These are phyloP conservation scores for Asterophora lycoperdoides DNA, from an alignment of 768 basidiomycete genomes.

Conservation along the genomic window DNA sequence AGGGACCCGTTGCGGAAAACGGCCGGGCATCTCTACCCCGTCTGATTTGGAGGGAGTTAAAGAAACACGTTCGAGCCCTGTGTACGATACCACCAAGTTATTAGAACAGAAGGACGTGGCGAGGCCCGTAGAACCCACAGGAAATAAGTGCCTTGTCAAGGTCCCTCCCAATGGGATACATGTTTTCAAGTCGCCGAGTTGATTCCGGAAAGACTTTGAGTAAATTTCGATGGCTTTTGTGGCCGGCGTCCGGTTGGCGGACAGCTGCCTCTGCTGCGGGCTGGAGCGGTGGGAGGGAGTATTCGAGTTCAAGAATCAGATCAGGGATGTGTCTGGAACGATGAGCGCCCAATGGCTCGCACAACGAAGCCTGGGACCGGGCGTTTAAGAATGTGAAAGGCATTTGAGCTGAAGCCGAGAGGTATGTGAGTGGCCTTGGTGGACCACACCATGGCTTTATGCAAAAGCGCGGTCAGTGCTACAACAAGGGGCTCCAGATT, in stretches of 20 bases:
- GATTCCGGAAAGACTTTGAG: conserved; percentile 41
- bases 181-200: conserved; percentile 50
- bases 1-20: too few species aligned
- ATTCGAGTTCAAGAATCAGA: conserved; percentile 30
- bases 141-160: conserved; percentile 30
- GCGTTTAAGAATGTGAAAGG: too few species aligned
- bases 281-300: conserved; percentile 40
- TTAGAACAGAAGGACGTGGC: too few species aligned
- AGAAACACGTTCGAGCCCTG: conserved; percentile 41
- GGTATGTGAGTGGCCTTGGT: not conserved
- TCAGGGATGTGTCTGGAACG: too few species aligned
- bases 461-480: not conserved
- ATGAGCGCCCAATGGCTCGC: too few species aligned
- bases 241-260: conserved; percentile 28
- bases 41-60: conserved; percentile 23
- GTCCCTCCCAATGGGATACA: conserved; percentile 30
- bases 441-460: not conserved
- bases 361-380: too few species aligned
- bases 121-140: conserved; percentile 30
- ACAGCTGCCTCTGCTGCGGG: too few species aligned
- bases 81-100: not conserved
- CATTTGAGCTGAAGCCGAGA: conserved; percentile 6
- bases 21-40: too few species aligned
- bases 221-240: conserved; percentile 44
- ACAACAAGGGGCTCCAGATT: conserved; percentile 1